Conservation (phyloP, 495 filamentous ascomycete species). For the Talaromyces adpressus region DNA sequence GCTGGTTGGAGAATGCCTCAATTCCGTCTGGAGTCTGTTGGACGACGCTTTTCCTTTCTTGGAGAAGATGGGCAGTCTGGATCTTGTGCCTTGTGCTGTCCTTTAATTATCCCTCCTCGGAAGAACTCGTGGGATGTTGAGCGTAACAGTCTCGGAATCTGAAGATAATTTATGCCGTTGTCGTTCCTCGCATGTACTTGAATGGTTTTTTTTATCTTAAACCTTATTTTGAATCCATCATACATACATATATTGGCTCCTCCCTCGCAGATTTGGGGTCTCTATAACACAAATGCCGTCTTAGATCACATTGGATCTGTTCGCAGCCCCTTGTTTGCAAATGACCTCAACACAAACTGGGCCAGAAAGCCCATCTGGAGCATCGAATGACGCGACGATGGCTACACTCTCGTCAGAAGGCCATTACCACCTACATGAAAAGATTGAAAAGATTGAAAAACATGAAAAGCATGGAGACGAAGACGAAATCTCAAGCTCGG, state of each 20-base stretch:
- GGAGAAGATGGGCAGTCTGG: background rate
- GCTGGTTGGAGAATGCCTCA: background rate
- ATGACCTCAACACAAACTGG: background rate
- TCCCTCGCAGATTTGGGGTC: background rate
- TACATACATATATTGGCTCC: background rate
- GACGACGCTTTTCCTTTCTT: background rate
- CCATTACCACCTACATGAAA: no score
- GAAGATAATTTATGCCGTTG: background rate
- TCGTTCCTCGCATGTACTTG: background rate
- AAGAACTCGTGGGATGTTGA: background rate
- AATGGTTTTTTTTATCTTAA: background rate
- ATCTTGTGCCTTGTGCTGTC: background rate
- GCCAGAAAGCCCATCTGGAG: background rate
- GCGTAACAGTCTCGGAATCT: background rate
- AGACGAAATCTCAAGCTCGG: background rate
- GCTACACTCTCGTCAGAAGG: background rate
- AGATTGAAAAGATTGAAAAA: background rate
- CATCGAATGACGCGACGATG: background rate
- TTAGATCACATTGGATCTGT: background rate
- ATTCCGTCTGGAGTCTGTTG: background rate
- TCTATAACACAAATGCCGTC: background rate
- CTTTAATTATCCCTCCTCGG: background rate
- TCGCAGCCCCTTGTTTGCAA: background rate
- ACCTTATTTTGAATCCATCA: background rate
- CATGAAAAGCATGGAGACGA: background rate